phyloP scores from a whole-genome alignment of 768 basidiomycete species.

The Rhizopogon roseolus region DNA sequence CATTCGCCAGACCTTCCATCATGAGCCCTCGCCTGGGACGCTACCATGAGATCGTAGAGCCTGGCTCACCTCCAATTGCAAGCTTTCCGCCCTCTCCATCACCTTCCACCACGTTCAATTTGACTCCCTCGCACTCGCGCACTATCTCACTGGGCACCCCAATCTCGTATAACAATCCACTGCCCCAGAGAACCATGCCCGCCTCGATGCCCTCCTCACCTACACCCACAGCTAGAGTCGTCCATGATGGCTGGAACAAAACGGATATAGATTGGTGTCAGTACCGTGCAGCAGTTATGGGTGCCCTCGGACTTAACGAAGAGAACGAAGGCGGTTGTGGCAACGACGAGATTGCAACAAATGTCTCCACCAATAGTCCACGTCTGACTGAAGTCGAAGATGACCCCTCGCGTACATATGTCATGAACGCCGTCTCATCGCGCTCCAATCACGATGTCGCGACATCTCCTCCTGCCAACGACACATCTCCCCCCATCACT shows the following conservation, averaged over 20 bases:
- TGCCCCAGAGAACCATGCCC: neutral
- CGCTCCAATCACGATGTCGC: neutral
- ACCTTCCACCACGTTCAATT: neutral
- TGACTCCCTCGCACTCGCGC: constrained; percentile 8
- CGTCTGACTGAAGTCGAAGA: neutral
- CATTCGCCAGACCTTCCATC: too few relatives aligned
- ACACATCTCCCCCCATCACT: neutral
- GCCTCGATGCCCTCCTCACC: neutral
- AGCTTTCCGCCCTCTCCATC: neutral
- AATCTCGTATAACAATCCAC: constrained; percentile 1
- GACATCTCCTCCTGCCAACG: neutral
- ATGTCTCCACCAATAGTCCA: neutral
- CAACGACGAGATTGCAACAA: neutral
- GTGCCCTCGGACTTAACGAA: constrained; percentile 6
- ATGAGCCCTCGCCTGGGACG: too few relatives aligned
- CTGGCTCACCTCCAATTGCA: neutral
- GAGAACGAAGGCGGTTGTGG: too few relatives aligned
- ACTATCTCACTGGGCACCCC: neutral
- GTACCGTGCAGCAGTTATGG: neutral
- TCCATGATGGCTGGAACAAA: too few relatives aligned
- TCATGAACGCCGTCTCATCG: neutral
- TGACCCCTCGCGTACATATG: neutral
- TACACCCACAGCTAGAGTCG: too few relatives aligned
- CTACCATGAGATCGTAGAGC: too few relatives aligned
- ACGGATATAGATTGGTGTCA: neutral